Evolutionary conservation across 129 eudicot genomes (phyloP), one percentile per base, ranked within the genome.

Genomic region (Pulicaria dysenterica): DNA sequence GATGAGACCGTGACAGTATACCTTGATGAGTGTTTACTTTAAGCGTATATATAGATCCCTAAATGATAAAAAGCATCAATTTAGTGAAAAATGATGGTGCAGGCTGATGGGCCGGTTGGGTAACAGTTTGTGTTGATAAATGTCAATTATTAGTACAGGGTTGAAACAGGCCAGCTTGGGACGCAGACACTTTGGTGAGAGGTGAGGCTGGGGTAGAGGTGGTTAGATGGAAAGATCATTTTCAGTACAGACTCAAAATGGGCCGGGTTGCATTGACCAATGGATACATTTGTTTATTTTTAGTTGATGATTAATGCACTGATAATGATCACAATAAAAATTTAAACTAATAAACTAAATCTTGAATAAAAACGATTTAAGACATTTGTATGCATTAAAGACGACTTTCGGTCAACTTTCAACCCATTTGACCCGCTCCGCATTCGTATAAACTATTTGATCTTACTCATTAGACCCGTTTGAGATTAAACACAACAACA

Each of bases 11-110:
- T 47, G 97, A 85, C 49, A 94, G 53, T 19, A 79, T 72, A 63
- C 98, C 98, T 49, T 91, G 86, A 65, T 51, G 97, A 41, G 98
- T 75, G 54, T 94, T 74, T 83, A 90, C 90, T 78, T 77, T 82
- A 55, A 94, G 87, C 60, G 97, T 80, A 85, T 93, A 85, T 83
- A 89, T 85, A 87, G 85, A 87, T 79, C 98, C 98, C 98, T 93
- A 87, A 75, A 81, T 16, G 80, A 53, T 58, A 72, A 80, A 65
- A 84, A 16, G 42, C 5, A 55, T 4, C 34, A 49, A 13, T 58
- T 63, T 46, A 63, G 34, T 14, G 39, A 31, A 15, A 3, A 24
- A 13, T 16, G 6, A 42, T 10, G 44, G n/a, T 9, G 43, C 3
- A 47, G 57, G 58, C 47, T 8, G 34, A 48, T 48, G n/a, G 42